phyloP scores from a whole-genome alignment of 352 stramenopile genomes.

The Plasmopara muralis region DNA sequence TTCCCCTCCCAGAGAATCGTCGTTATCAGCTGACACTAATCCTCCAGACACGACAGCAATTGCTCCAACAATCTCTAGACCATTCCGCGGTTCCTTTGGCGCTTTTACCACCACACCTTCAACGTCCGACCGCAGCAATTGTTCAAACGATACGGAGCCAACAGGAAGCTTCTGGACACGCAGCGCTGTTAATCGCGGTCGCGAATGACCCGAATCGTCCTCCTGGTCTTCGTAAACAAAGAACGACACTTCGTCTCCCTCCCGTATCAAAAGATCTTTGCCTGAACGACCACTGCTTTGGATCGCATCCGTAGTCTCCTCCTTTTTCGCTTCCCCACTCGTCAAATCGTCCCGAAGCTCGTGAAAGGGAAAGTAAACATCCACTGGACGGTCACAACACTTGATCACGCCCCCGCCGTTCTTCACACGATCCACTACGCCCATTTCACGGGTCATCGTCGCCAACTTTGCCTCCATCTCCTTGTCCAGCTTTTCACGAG shows the following conservation, averaged over 20 bases:
- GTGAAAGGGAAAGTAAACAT: slow-evolving; percentile 70
- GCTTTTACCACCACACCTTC: slow-evolving; percentile 53
- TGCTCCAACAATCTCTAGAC: slow-evolving; percentile 45
- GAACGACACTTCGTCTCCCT: slow-evolving; percentile 75
- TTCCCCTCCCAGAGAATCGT: slow-evolving; percentile 11
- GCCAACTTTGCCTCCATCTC: slow-evolving; percentile 62
- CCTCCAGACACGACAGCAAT: slow-evolving; percentile 25
- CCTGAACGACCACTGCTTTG: slow-evolving; percentile 5
- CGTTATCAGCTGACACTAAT: neutral
- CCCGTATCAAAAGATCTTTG: slow-evolving; percentile 30
- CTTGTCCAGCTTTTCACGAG: slow-evolving; percentile 54
- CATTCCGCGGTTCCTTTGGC: slow-evolving; percentile 61
- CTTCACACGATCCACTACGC: slow-evolving; percentile 58
- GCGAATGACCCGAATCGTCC: slow-evolving; percentile 27
- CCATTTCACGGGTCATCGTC: slow-evolving; percentile 46
- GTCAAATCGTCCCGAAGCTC: slow-evolving; percentile 39
- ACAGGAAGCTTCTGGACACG: slow-evolving; percentile 55
- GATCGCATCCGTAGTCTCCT: slow-evolving; percentile 6
- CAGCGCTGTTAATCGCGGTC: slow-evolving; percentile 47
- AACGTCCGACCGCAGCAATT: slow-evolving; percentile 47
- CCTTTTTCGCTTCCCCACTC: slow-evolving; percentile 20
- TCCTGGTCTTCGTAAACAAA: slow-evolving; percentile 69
- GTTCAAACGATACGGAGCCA: slow-evolving; percentile 59
- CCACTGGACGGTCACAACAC: slow-evolving; percentile 56
- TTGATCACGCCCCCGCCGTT: slow-evolving; percentile 60